Conservation (phyloP, 164 flowering plant species). For the Nymphaea thermarum region DNA sequence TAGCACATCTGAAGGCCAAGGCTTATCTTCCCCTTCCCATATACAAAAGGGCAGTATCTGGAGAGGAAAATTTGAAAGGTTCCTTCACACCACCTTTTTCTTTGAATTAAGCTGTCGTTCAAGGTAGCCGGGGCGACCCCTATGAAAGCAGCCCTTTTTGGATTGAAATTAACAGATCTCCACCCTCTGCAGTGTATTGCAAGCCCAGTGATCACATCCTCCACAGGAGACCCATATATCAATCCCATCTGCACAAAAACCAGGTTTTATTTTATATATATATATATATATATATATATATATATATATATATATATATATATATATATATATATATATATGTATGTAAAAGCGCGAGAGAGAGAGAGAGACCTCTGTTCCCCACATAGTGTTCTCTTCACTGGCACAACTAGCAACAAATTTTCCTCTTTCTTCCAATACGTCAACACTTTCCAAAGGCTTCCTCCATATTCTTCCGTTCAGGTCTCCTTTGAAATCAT, state of each 20-base stretch:
- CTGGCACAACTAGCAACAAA: conserved; percentile 19
- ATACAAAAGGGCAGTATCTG: conserved; percentile 12
- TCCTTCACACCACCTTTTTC: conserved; percentile 28
- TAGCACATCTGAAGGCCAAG: conserved; percentile 19
- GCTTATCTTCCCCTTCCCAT: conserved; percentile 15
- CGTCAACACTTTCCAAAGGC: conserved; percentile 6
- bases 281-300: background rate
- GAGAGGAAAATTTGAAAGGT: conserved; percentile 20
- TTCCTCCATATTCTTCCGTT: background rate
- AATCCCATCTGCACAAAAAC: conserved; percentile 19
- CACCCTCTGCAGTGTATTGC: conserved; percentile 30
- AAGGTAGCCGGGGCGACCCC: conserved; percentile 19
- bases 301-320: background rate
- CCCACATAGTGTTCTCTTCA: conserved; percentile 30
- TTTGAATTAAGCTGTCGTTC: conserved; percentile 15
- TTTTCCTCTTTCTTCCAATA: conserved; percentile 17
- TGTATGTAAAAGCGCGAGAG: no score
- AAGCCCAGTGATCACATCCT: conserved; percentile 29
- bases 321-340: background rate
- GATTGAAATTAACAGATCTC: conserved; percentile 22
- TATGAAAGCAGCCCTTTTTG: conserved; percentile 12
- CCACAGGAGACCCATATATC: conserved; percentile 23
- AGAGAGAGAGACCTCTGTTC: conserved; percentile 24
- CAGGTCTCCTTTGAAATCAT: conserved; percentile 11
- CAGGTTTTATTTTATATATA: background rate